Evolutionary conservation across 73 alveolate species (phyloP), one percentile per base, ranked within the genome.

Genomic region (Effrenium voratum): DNA sequence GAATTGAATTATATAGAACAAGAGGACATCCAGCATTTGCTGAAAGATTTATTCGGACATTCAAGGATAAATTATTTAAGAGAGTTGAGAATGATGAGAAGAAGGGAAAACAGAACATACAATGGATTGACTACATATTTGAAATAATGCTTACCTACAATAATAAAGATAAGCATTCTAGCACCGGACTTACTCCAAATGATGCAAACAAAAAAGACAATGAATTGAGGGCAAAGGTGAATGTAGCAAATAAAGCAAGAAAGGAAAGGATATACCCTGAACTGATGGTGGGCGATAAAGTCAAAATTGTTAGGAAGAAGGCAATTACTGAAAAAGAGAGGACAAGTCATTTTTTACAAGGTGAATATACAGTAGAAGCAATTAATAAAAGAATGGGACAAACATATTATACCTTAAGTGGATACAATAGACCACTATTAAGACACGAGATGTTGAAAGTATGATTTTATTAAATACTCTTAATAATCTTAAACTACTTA

Each of bases 81-180:
- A 60, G 75, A 38, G 75, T 76, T 36, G 86, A 76, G 28, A 44
- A 41, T 22, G 86, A 76, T 40, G 86, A 76, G 40, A 76, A 41
- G 5, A 76, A 76, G 36, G 86, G 86, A 2, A 76, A 76, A 3
- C 40, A 76, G 28, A 76, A 76, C 40, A 36, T 76, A 28, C 86
- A 76, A 40, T 76, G 60, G 86, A 57, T 40, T 0, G 86, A 76
- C 5, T 76, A 76, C 40, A 38, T 76, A 76, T 57, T 28, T 24
- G 86, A 76, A 43, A 44, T 76, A 6, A 28, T 76, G 5, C 40
- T 76, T 38, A 76, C 86, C 1, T 76, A 76, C 0, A 41, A 76
- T 43, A 76, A 76, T 44, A 43, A 36, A 0, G 30, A 26, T n/a
- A 76, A 76, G 40, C 86, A 76, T 57, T 76, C 86, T 0, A 28